Evolutionary conservation across 73 alveolate genomes (phyloP).

Genomic region (Urostyla sp.): DNA sequence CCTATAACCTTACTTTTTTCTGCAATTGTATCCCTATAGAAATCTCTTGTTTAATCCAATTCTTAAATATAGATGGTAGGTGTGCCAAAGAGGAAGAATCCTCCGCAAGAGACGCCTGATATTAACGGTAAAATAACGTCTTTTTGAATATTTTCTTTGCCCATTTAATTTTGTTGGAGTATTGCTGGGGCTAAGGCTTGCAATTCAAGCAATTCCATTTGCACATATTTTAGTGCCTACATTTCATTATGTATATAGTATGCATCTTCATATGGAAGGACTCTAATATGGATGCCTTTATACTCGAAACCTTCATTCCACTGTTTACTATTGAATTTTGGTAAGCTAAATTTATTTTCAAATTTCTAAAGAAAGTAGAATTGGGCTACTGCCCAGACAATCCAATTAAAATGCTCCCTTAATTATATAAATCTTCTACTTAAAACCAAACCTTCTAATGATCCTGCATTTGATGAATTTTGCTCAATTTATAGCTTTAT

Average conservation of each 20-base stretch:
- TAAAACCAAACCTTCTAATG: slow-evolving; percentile 35
- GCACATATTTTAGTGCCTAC: slow-evolving; percentile 51
- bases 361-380: slow-evolving; percentile 44
- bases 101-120: slow-evolving; percentile 48
- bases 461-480: background rate
- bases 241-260: slow-evolving; percentile 54
- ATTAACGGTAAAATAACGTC: slow-evolving; percentile 46
- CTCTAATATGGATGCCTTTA: slow-evolving; percentile 60
- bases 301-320: slow-evolving; percentile 75
- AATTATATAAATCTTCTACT: slow-evolving; percentile 1
- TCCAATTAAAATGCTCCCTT: slow-evolving; percentile 79
- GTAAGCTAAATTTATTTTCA: slow-evolving; percentile 12
- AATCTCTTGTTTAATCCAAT: slow-evolving; percentile 11
- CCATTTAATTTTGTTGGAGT: background rate
- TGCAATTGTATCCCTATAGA: background rate
- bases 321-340: slow-evolving; percentile 44
- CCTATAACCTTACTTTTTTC: slow-evolving; percentile 15
- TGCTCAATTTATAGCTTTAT: slow-evolving; percentile 28
- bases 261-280: slow-evolving; percentile 66
- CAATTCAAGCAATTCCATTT: slow-evolving; percentile 56
- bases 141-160: slow-evolving; percentile 21
- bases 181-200: slow-evolving; percentile 6
- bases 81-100: slow-evolving; percentile 43
- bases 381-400: slow-evolving; percentile 79
- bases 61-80: slow-evolving; percentile 32